Conservation (phyloP, 225 moss, liverwort and hornwort species). For the Straminergon stramineum region DNA sequence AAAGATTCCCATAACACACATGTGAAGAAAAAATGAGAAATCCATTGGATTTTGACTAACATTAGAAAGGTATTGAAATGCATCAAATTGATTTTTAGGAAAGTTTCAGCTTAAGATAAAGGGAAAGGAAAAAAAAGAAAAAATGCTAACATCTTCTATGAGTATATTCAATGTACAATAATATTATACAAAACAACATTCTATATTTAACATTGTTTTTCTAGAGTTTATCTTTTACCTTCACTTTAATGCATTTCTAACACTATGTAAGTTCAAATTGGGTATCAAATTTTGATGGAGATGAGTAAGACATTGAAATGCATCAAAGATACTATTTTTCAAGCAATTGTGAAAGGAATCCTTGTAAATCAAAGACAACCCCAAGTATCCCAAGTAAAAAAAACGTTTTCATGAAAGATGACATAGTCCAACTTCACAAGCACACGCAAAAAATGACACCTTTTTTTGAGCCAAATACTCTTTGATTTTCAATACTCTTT, state of each 20-base stretch:
- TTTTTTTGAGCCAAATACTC: neutral
- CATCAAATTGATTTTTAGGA: neutral
- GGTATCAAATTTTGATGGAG: neutral
- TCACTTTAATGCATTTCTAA: neutral
- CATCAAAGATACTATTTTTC: neutral
- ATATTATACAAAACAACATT: neutral
- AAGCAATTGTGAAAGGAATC: neutral
- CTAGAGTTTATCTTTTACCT: neutral
- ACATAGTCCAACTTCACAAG: neutral
- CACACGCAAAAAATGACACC: neutral
- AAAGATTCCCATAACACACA: neutral
- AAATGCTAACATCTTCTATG: fast-evolving
- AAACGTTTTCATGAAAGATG: neutral
- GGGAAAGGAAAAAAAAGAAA: neutral
- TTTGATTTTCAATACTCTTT: neutral
- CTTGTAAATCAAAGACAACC: neutral
- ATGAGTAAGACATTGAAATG: neutral
- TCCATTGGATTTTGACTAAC: neutral
- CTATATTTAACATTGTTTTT: neutral
- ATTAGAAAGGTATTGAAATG: neutral
- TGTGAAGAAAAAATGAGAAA: neutral
- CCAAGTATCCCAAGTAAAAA: neutral
- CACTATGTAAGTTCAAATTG: neutral
- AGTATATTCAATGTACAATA: neutral
- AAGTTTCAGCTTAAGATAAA: neutral